Percentiles rank a stretch among this genome's conserved stretches.
phyloP scores from a whole-genome alignment of 805 yeast species.

The Metschnikowia similis region DNA sequence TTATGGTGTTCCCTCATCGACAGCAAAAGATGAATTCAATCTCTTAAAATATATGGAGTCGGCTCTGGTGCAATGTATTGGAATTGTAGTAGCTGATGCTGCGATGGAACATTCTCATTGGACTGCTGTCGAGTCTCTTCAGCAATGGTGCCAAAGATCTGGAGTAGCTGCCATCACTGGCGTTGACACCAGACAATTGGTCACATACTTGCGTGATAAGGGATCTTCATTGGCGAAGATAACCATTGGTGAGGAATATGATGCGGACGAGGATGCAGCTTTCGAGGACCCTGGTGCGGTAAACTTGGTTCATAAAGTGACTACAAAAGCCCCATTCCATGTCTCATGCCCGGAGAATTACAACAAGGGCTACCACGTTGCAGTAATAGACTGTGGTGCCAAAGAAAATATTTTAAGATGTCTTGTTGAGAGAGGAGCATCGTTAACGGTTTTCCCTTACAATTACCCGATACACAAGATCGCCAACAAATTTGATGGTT shows the following conservation, averaged over 20 bases:
- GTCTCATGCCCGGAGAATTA: constrained; percentile 58
- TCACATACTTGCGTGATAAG: constrained; percentile 87
- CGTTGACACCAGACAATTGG: constrained; percentile 94
- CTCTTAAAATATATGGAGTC: constrained; percentile 88
- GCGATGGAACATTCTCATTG: constrained; percentile 97
- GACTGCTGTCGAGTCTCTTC: constrained; percentile 96
- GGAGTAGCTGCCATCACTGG: constrained; percentile 95
- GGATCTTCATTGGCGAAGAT: constrained; percentile 93
- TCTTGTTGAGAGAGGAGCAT: constrained; percentile 90
- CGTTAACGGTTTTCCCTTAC: constrained; percentile 94
- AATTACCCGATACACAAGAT: constrained; percentile 89
- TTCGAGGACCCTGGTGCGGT: constrained; percentile 86
- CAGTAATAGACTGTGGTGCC: constrained; percentile 96
- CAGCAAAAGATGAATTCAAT: constrained; percentile 76
- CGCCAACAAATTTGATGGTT: constrained; percentile 90
- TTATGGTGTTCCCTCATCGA: constrained; percentile 93
- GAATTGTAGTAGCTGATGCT: constrained; percentile 92
- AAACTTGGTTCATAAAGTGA: constrained; percentile 87
- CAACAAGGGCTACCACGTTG: constrained; percentile 66
- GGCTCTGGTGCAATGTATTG: constrained; percentile 88
- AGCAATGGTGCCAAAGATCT: constrained; percentile 94
- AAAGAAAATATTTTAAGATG: constrained; percentile 96
- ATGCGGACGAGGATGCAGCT: constrained; percentile 87
- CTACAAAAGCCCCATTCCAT: constrained; percentile 94
- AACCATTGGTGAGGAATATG: constrained; percentile 85